These are phyloP conservation scores for Aureobasidium melanogenum DNA, from an alignment of 2,329 filamentous ascomycete species.

Conservation along the genomic window DNA sequence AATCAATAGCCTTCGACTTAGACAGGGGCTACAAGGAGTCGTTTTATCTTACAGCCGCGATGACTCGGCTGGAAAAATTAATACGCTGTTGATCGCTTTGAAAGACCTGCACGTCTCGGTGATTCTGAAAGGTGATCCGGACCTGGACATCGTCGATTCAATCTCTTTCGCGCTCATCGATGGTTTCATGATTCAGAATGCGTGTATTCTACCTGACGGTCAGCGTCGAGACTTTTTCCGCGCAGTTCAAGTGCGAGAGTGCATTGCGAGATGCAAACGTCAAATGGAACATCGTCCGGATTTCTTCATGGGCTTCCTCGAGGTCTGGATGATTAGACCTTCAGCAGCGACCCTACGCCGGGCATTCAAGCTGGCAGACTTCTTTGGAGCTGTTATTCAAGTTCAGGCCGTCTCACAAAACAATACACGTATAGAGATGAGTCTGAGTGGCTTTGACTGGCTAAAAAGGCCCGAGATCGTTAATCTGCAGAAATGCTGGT, in stretches of 20 bases:
- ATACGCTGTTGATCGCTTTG: constrained; percentile 5
- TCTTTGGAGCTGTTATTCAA: constrained; percentile 14
- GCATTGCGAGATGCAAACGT: constrained; percentile 14
- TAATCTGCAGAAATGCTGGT: constrained; percentile 14
- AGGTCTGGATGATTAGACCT: constrained; percentile 12
- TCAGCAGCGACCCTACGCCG: constrained; percentile 13
- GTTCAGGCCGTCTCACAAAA: constrained; percentile 1
- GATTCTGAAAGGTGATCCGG: constrained; percentile 14
- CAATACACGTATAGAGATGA: constrained; percentile 13
- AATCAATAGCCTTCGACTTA: constrained; percentile 11
- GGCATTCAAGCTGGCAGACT: constrained; percentile 16
- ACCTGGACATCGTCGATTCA: constrained; percentile 7
- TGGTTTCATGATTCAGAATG: constrained; percentile 15
- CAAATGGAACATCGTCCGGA: constrained; percentile 13
- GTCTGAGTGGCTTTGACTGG: constrained; percentile 16
- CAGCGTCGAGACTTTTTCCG: constrained; percentile 14
- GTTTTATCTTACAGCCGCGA: constrained; percentile 9
- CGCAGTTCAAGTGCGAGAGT: constrained; percentile 13
- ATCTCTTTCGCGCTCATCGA: constrained; percentile 13
- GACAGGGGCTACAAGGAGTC: constrained; percentile 13
- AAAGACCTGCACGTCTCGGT: constrained; percentile 11
- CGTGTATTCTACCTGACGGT: constrained; percentile 11
- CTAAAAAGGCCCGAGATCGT: constrained; percentile 15
- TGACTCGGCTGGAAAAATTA: constrained; percentile 10
- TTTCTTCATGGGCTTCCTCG: constrained; percentile 16